Conservation (phyloP, 2,329 filamentous ascomycete genomes). For the Amylocarpus encephaloides region DNA sequence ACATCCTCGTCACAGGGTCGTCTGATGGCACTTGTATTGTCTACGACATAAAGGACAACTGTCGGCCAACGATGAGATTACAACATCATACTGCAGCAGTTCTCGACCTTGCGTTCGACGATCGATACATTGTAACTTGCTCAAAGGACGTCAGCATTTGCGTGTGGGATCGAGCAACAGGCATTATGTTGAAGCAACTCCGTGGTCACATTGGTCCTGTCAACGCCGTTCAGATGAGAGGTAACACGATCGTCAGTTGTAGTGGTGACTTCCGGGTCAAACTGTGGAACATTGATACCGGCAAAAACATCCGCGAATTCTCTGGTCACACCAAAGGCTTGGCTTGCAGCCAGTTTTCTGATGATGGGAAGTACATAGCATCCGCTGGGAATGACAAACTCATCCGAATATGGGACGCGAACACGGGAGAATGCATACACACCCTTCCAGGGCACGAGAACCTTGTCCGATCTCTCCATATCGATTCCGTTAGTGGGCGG, state of each 20-base stretch:
- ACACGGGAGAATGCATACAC: conserved; percentile 76
- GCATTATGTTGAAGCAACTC: conserved; percentile 68
- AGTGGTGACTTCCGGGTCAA: conserved; percentile 90
- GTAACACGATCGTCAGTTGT: conserved; percentile 87
- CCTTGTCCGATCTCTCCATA: conserved; percentile 82
- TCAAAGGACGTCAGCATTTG: conserved; percentile 94
- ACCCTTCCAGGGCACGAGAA: conserved; percentile 78
- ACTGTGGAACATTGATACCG: conserved; percentile 90
- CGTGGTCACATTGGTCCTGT: conserved; percentile 85
- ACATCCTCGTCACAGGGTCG: conserved; percentile 90
- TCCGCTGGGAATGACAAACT: conserved; percentile 93
- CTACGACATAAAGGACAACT: conserved; percentile 75
- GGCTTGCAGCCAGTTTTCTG: conserved; percentile 91
- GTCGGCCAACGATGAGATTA: conserved; percentile 73
- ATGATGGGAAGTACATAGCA: conserved; percentile 88
- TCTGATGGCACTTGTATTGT: conserved; percentile 89
- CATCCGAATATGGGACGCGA: conserved; percentile 93
- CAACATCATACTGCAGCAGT: conserved; percentile 78
- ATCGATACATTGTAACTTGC: conserved; percentile 89
- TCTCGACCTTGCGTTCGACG: conserved; percentile 87
- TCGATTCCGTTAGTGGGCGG: conserved; percentile 79
- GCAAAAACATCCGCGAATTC: conserved; percentile 85
- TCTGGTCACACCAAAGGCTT: conserved; percentile 84
- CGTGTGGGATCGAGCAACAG: conserved; percentile 84
- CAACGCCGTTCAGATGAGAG: conserved; percentile 91